phyloP scores from a whole-genome alignment of 2,329 filamentous ascomycete species.

The Elsinoe australis region DNA sequence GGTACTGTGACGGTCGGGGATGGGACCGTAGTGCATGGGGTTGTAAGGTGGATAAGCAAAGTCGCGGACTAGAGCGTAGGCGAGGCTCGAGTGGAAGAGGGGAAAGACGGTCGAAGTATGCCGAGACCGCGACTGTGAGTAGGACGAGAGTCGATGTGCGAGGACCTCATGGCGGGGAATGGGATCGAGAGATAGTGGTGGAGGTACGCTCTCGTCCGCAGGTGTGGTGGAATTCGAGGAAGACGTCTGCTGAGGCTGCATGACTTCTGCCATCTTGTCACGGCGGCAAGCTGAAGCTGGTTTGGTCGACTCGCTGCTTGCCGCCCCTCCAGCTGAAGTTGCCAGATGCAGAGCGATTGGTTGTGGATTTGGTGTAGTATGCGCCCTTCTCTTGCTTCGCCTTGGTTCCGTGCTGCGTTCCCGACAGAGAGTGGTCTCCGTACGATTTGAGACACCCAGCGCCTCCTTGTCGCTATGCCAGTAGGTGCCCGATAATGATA shows the following conservation, averaged over 20 bases:
- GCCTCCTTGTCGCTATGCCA: no score
- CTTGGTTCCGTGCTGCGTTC: no score
- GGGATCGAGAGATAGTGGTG: constrained; percentile 2
- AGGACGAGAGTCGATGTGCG: constrained; percentile 11
- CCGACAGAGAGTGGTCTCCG: neutral
- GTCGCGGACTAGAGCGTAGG: constrained; percentile 87
- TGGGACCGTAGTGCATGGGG: constrained; percentile 89
- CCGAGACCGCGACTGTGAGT: constrained; percentile 18
- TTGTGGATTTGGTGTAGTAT: neutral
- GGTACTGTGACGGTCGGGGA: constrained; percentile 51
- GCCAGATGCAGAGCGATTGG: constrained; percentile 15
- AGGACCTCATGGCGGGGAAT: constrained; percentile 6
- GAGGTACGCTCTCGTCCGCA: constrained; percentile 14
- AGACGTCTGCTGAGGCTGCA: constrained; percentile 9
- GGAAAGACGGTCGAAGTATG: constrained; percentile 52
- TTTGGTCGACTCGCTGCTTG: constrained; percentile 16
- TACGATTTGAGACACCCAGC: no score
- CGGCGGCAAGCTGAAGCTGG: constrained; percentile 14
- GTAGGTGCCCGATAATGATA: no score
- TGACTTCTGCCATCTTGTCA: constrained; percentile 16
- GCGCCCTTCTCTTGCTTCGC: constrained; percentile 5
- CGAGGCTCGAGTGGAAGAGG: constrained; percentile 72
- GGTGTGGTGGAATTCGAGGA: neutral
- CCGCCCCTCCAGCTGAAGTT: constrained; percentile 11
- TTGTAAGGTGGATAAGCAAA: constrained; percentile 82